These are phyloP conservation scores for Lentinula novae-zelandiae DNA, from an alignment of 1,284 basidiomycete genomes.

Conservation along the genomic window DNA sequence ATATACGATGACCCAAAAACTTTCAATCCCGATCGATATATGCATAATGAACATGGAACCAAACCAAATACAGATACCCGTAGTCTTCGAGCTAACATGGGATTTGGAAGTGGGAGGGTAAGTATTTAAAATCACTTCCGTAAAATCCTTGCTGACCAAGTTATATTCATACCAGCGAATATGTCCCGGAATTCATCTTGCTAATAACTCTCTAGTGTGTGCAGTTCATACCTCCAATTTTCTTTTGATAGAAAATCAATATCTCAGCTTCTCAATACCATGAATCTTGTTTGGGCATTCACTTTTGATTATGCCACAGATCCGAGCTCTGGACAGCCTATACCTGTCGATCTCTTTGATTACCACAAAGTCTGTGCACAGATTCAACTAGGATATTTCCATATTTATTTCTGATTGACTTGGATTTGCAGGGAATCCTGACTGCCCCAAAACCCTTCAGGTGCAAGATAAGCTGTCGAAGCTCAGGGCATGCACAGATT, in stretches of 20 bases:
- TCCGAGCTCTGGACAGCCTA: not conserved
- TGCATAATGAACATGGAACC: slow-evolving; percentile 1
- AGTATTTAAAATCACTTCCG: not conserved
- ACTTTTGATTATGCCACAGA: slow-evolving; percentile 16
- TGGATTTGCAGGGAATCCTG: slow-evolving; percentile 8
- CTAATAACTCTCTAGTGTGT: slow-evolving; percentile 26
- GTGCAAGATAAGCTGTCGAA: slow-evolving; percentile 8
- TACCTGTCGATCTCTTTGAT: not conserved
- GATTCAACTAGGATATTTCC: too few relatives aligned
- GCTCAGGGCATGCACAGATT: not conserved
- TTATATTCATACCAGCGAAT: slow-evolving; percentile 17
- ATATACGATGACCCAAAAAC: slow-evolving; percentile 9
- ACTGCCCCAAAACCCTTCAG: slow-evolving; percentile 10
- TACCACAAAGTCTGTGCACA: not conserved
- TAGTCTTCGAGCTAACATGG: slow-evolving; percentile 12
- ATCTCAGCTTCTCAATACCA: slow-evolving; percentile 14
- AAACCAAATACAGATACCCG: slow-evolving; percentile 9
- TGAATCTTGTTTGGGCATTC: slow-evolving; percentile 28
- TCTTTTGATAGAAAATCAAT: not conserved
- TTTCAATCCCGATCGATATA: slow-evolving; percentile 13
- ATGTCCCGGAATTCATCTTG: slow-evolving; percentile 27
- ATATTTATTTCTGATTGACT: too few relatives aligned
- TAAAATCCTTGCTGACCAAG: too few relatives aligned
- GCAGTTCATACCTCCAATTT: not conserved
- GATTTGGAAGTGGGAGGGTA: slow-evolving; percentile 19